Evolutionary conservation across 208 protist genomes (phyloP), one percentile per base, ranked within the genome.

Genomic region (Leptomonas pyrrhocoris): DNA sequence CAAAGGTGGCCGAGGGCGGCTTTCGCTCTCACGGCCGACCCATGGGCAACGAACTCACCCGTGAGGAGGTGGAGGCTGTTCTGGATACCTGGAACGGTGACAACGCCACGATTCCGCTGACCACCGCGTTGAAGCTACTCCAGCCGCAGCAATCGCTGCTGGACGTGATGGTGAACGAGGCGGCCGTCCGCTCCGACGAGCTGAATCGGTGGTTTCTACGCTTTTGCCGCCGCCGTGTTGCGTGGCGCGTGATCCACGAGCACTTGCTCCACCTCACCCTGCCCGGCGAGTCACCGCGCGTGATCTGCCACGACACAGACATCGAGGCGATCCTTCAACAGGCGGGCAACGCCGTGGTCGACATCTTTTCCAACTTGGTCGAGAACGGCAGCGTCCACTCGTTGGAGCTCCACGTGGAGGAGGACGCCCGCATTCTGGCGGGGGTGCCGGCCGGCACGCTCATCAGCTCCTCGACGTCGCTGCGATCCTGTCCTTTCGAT

Each of bases 161-260:
- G 19, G 83, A 96, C 57, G 81, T 93, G 28, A 79, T 92, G 55
- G 83, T 96, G 51, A 94, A 96, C 70, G 91, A 96, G 61, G 67
- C 77, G 7, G 62, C 84, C n/a, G 86, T 96, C 57, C 67, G 60
- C 34, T 93, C 84, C 3, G 77, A 74, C 25, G 63, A 74, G 38
- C 58, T 93, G 23, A 96, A 96, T 65, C 59, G 58, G 28, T 96
- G 91, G 89, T 75, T 96, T 27, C 86, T 79, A 19, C 77, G 75
- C 61, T 96, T 94, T 77, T 96, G 88, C 62, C 77, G 83, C 16
- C 84, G 80, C 8, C 88, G 88, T 36, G 88, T 94, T 4, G 84
- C 85, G 30, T 96, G 91, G 89, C 88, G 91, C 30, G 85, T 94
- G 31, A 75, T 94, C 49, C 91, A 96, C 63, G 91, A 93, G 51